Conservation (phyloP, 129 eudicot genomes). For the carrot (Daucus carota) region DH1_v3.0 NC_030385.2:42462501-42463000, state of each 20-base stretch:
- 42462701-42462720: conserved; percentile 32
- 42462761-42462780: conserved; percentile 38
- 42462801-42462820: conserved; percentile 26
- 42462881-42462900: conserved; percentile 89
- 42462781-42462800: conserved; percentile 65
- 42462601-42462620: conserved; percentile 34
- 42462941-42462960: conserved; percentile 96
- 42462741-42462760: conserved; percentile 23
- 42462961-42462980: conserved; percentile 80
- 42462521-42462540: not conserved
- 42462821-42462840: conserved; percentile 38
- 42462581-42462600: conserved; percentile 39
- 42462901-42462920: conserved; percentile 98
- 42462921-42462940: conserved; percentile 89
- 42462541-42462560: not conserved
- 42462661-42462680: conserved; percentile 41
- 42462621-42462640: conserved; percentile 56
- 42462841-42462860: conserved; percentile 95
- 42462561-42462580: conserved; percentile 2
- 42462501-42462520: not conserved
- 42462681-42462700: conserved; percentile 32
- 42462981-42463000: conserved; percentile 83
- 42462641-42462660: conserved; percentile 51
- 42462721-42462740: conserved; percentile 34
- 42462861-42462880: conserved; percentile 95